A percentile compares a stretch with the other conserved stretches of the same genome.
phyloP scores from a whole-genome alignment of 2,329 filamentous ascomycete genomes.

The Cordyceps militaris region DNA sequence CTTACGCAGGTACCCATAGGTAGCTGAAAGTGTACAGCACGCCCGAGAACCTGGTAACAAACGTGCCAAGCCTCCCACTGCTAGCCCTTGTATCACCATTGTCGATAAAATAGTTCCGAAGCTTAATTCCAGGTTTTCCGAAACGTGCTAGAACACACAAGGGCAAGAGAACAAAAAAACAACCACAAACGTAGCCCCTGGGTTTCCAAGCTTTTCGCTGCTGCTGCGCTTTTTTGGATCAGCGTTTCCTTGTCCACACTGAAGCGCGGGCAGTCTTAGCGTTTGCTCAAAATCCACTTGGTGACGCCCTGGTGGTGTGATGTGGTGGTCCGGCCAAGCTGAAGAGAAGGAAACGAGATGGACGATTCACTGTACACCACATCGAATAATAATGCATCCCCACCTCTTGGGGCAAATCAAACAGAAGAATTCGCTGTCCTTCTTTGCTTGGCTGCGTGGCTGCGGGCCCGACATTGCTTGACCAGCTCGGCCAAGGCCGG shows the following conservation, averaged over 20 bases:
- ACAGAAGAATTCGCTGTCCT: too few relatives aligned
- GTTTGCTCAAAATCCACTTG: background rate
- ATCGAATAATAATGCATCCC: background rate
- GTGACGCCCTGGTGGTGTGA: slow-evolving; percentile 1
- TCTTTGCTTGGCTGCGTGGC: too few relatives aligned
- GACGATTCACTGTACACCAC: background rate
- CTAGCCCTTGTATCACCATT: background rate
- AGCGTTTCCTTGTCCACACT: background rate
- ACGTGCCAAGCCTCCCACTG: background rate
- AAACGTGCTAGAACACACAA: slow-evolving; percentile 2
- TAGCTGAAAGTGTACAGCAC: background rate
- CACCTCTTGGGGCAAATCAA: background rate
- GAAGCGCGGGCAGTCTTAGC: background rate
- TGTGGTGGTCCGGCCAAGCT: background rate
- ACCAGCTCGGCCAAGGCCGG: background rate
- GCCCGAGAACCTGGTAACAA: background rate
- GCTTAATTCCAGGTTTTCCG: slow-evolving; percentile 8
- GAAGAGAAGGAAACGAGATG: background rate
- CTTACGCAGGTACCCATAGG: background rate
- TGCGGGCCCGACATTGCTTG: background rate
- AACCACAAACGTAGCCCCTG: background rate
- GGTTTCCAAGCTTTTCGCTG: background rate
- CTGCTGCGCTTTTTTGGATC: slow-evolving; percentile 2
- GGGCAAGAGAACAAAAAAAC: background rate
- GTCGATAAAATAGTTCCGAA: slow-evolving; percentile 1